phyloP scores from a whole-genome alignment of 148 eudicot species.

The Dysphania ambrosioides region DNA sequence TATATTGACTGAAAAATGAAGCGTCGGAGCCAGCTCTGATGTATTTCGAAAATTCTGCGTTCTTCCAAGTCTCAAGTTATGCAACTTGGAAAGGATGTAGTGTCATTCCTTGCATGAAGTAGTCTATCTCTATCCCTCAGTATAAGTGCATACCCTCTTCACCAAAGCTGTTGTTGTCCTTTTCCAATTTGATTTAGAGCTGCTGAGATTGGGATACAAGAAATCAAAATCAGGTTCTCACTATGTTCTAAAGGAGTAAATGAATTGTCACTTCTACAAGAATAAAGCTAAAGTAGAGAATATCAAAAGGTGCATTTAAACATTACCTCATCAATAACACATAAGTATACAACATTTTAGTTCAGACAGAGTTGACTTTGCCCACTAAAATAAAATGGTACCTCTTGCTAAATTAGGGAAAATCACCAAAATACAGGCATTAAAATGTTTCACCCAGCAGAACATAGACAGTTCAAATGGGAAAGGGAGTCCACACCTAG shows the following conservation, averaged over 20 bases:
- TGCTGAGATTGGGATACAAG: not conserved
- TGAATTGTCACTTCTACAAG: not conserved
- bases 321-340: not conserved
- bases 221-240: not conserved
- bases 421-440: not conserved
- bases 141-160: not conserved
- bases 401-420: not conserved
- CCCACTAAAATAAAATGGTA: not conserved
- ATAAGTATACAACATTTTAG: not conserved
- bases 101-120: constrained; percentile 6
- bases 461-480: not conserved
- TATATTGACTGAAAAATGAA: constrained; percentile 26
- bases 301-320: not conserved
- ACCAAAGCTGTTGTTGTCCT: not conserved
- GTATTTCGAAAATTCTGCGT: not conserved
- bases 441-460: not conserved
- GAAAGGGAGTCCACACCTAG: not conserved
- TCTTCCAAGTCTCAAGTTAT: not conserved
- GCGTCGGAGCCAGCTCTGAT: constrained; percentile 29
- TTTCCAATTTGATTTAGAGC: not conserved
- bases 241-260: not conserved
- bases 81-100: constrained; percentile 12
- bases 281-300: not conserved
- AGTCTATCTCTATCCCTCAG: not conserved
- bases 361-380: not conserved